phyloP scores from a whole-genome alignment of 2,329 filamentous ascomycete genomes.

The Verticillium nonalfalfae region DNA sequence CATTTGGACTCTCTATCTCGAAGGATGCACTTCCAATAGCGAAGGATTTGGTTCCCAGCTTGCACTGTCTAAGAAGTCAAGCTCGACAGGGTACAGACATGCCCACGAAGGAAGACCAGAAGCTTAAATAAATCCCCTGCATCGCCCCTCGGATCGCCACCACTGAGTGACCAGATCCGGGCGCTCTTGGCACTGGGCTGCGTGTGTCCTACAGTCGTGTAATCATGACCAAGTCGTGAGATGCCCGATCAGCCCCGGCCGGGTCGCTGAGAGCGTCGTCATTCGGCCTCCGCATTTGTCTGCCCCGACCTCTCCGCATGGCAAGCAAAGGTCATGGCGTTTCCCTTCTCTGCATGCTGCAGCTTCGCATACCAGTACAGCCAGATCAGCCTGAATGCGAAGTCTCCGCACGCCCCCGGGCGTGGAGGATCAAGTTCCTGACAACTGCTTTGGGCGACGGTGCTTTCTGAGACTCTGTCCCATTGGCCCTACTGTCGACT shows the following conservation, averaged over 20 bases:
- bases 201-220: not conserved
- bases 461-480: not conserved
- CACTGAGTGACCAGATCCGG: no score
- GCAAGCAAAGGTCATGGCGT: not conserved
- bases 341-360: not conserved
- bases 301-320: not conserved
- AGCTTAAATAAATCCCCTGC: no score
- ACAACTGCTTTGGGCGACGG: not conserved
- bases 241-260: no score
- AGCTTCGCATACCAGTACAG: not conserved
- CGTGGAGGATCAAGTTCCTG: constrained; percentile 3
- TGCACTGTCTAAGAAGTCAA: no score
- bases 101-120: no score
- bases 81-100: no score
- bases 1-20: no score
- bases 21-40: no score
- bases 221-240: not conserved
- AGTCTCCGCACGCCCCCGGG: not conserved
- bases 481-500: not conserved
- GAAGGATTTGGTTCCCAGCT: no score
- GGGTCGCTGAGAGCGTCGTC: not conserved
- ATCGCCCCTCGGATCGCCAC: no score
- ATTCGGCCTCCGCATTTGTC: not conserved
- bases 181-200: no score
- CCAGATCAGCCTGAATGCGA: not conserved